Conservation (phyloP, 176 grass and related monocot species). For the Musa beccarii region DNA sequence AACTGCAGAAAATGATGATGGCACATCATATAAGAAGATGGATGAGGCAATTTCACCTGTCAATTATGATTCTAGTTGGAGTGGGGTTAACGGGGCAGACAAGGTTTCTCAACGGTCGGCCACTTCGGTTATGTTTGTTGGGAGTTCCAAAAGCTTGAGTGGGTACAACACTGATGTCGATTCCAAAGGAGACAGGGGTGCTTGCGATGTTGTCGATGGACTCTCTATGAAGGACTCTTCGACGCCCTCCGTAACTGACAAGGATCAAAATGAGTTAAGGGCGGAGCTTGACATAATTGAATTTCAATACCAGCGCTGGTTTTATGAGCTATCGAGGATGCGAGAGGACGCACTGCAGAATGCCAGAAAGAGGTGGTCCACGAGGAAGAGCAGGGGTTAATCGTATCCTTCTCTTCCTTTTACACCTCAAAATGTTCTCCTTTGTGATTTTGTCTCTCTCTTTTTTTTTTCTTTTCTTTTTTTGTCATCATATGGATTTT, state of each 20-base stretch:
- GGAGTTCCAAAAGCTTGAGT: constrained; percentile 41
- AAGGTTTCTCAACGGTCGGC: constrained; percentile 36
- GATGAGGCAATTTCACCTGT: constrained; percentile 11
- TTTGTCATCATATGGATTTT: no score
- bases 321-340: constrained; percentile 62
- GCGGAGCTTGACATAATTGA: constrained; percentile 57
- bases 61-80: constrained; percentile 26
- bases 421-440: not conserved
- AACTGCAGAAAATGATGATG: constrained; percentile 23
- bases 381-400: constrained; percentile 17
- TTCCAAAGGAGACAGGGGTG: constrained; percentile 21
- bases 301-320: constrained; percentile 43
- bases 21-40: constrained; percentile 18
- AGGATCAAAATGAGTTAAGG: constrained; percentile 39
- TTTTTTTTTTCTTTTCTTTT: no score
- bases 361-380: constrained; percentile 42
- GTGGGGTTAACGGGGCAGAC: constrained; percentile 28
- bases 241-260: constrained; percentile 13
- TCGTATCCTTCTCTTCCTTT: not conserved
- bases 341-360: constrained; percentile 42
- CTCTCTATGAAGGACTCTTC: constrained; percentile 22
- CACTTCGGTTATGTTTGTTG: constrained; percentile 27
- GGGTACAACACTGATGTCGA: constrained; percentile 27
- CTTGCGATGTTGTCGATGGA: constrained; percentile 7
- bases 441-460: no score